A percentile compares a stretch with the other conserved stretches of the same genome.
Conservation (phyloP, 208 protist species). For the Leishmania aethiopica region DNA sequence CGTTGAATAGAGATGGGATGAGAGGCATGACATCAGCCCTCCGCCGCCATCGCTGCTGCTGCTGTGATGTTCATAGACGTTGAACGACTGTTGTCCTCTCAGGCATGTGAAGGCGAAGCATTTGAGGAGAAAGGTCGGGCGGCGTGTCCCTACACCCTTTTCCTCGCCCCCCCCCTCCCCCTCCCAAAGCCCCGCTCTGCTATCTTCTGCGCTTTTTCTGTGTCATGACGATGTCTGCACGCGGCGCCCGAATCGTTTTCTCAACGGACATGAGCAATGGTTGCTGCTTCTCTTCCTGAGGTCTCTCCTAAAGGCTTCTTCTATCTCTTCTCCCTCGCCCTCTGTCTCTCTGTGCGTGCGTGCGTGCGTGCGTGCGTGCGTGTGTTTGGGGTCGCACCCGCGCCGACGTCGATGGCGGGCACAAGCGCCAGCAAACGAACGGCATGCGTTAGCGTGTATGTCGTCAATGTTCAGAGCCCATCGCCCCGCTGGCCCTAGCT, state of each 20-base stretch:
- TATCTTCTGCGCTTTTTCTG: background rate
- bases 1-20: background rate
- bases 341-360: background rate
- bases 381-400: background rate
- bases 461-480: slow-evolving; percentile 13
- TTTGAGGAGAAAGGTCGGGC: background rate
- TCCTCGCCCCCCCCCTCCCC: background rate
- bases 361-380: background rate
- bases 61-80: background rate
- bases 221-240: background rate
- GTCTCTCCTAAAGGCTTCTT: background rate
- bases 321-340: background rate
- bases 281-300: background rate
- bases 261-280: background rate
- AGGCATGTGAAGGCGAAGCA: background rate
- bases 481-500: background rate
- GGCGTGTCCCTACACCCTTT: background rate
- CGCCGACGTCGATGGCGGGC: background rate
- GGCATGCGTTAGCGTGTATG: background rate
- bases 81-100: background rate
- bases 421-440: background rate
- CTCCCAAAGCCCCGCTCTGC: background rate
- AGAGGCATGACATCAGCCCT: background rate
- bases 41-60: background rate
- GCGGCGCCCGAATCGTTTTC: background rate